Evolutionary conservation across 495 filamentous ascomycete species (phyloP).

Genomic region (Hamigera avellanea): DNA sequence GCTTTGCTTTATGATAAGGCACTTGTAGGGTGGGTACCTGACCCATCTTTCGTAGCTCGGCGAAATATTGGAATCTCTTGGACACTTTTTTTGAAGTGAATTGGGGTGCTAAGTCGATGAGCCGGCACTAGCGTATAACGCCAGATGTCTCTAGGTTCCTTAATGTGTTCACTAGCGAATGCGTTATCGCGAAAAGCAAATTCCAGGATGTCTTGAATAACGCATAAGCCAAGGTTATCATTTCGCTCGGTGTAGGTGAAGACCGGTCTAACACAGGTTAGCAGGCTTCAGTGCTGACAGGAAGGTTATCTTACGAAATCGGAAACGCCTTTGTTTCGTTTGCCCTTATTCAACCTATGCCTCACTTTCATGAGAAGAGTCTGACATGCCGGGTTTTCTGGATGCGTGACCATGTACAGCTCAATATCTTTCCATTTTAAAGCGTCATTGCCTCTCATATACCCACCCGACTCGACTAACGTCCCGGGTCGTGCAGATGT

Average conservation of each 20-base stretch:
- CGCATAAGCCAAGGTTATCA: conserved; percentile 14
- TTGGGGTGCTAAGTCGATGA: conserved; percentile 3
- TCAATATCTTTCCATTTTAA: conserved; percentile 16
- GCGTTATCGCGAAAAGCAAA: conserved; percentile 6
- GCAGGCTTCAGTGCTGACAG: not conserved
- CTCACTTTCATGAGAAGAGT: conserved; percentile 14
- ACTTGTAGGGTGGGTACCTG: conserved; percentile 3
- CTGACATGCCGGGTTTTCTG: conserved; percentile 8
- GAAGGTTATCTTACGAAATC: too few relatives aligned
- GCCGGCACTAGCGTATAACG: not conserved
- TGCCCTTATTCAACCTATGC: conserved; percentile 15
- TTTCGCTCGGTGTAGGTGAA: conserved; percentile 14
- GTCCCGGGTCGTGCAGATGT: conserved; percentile 12
- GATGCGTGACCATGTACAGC: conserved; percentile 5
- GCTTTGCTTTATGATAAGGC: not conserved
- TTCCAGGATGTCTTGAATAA: conserved; percentile 9
- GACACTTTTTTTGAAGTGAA: conserved; percentile 2
- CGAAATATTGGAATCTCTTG: conserved; percentile 3
- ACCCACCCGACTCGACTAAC: conserved; percentile 9
- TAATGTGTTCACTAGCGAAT: conserved; percentile 2
- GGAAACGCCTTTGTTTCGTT: conserved; percentile 13
- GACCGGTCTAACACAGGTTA: conserved; percentile 6
- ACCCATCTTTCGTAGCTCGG: conserved; percentile 1
- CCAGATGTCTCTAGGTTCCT: conserved; percentile 2
- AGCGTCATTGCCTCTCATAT: conserved; percentile 9